These are phyloP conservation scores for Trichoderma harzianum DNA, from an alignment of 2,329 filamentous ascomycete genomes.

Conservation along the genomic window DNA sequence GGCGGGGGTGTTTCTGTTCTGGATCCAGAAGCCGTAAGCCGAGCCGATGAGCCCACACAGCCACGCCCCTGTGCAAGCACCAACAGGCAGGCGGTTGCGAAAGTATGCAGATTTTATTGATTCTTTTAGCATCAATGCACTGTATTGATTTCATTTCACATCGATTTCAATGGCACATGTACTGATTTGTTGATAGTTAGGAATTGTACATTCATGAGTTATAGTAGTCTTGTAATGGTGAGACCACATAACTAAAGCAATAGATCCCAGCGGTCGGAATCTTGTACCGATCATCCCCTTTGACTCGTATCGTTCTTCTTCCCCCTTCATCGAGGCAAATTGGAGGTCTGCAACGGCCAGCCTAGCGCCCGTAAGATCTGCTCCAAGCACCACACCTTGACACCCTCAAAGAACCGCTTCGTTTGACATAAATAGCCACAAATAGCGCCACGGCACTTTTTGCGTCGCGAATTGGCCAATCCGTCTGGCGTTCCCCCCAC, in stretches of 20 bases:
- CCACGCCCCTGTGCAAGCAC: not conserved
- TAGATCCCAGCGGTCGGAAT: not conserved
- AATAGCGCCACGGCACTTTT: not conserved
- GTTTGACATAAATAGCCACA: slow-evolving; percentile 13
- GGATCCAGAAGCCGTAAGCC: slow-evolving; percentile 2
- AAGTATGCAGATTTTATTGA: not conserved
- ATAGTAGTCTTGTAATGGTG: not conserved
- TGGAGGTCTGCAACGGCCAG: not conserved
- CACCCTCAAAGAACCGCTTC: not conserved
- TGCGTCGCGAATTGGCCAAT: slow-evolving; percentile 15
- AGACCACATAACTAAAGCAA: too few species aligned
- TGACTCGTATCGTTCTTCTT: not conserved
- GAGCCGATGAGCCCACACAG: slow-evolving; percentile 2
- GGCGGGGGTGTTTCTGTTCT: not conserved
- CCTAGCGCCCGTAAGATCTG: not conserved
- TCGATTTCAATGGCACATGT: not conserved
- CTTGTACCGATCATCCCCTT: not conserved
- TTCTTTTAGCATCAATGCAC: not conserved
- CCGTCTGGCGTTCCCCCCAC: not conserved
- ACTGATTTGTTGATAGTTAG: not conserved
- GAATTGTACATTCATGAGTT: not conserved
- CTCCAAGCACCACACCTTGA: not conserved
- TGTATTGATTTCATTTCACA: not conserved
- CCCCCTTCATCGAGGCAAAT: not conserved
- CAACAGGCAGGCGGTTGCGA: not conserved